Percentiles rank a stretch among this genome's conserved stretches.
These are phyloP conservation scores for Sclerotinia borealis DNA, from an alignment of 2,329 filamentous ascomycete species.

Conservation along the genomic window DNA sequence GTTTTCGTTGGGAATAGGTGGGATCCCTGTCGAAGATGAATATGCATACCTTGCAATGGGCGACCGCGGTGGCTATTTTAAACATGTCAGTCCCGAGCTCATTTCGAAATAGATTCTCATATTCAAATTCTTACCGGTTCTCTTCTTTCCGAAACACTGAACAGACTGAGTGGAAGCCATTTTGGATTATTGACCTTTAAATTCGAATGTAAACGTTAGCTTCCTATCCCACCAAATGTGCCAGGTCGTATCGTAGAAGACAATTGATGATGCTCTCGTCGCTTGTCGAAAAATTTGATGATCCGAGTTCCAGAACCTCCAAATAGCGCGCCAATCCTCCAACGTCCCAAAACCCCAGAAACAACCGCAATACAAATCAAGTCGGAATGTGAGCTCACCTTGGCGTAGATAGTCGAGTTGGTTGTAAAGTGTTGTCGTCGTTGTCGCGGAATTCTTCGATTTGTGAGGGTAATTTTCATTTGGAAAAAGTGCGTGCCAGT, in stretches of 20 bases:
- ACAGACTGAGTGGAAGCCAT: slow-evolving; percentile 67
- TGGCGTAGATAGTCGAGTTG: slow-evolving; percentile 13
- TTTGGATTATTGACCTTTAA: slow-evolving; percentile 16
- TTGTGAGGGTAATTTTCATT: slow-evolving; percentile 9
- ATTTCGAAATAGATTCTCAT: slow-evolving; percentile 16
- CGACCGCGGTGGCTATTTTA: slow-evolving; percentile 58
- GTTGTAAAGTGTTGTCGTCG: slow-evolving; percentile 16
- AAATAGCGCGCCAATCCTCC: background rate
- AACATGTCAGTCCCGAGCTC: slow-evolving; percentile 32
- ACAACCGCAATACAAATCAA: background rate
- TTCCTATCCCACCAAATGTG: background rate
- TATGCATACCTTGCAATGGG: slow-evolving; percentile 66
- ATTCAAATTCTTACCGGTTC: slow-evolving; percentile 41
- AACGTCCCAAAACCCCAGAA: background rate
- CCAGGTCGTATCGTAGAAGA: background rate
- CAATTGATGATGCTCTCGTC: background rate
- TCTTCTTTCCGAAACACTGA: slow-evolving; percentile 99
- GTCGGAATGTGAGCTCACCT: slow-evolving; percentile 9
- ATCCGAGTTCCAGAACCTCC: slow-evolving; percentile 3
- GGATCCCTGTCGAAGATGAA: background rate
- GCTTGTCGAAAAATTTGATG: background rate
- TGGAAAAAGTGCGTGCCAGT: slow-evolving; percentile 13
- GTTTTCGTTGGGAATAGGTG: background rate
- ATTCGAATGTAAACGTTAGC: slow-evolving; percentile 7
- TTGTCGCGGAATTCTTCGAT: slow-evolving; percentile 13